phyloP scores from a whole-genome alignment of 2,329 filamentous ascomycete genomes.

The Diaporthe capsici region DNA sequence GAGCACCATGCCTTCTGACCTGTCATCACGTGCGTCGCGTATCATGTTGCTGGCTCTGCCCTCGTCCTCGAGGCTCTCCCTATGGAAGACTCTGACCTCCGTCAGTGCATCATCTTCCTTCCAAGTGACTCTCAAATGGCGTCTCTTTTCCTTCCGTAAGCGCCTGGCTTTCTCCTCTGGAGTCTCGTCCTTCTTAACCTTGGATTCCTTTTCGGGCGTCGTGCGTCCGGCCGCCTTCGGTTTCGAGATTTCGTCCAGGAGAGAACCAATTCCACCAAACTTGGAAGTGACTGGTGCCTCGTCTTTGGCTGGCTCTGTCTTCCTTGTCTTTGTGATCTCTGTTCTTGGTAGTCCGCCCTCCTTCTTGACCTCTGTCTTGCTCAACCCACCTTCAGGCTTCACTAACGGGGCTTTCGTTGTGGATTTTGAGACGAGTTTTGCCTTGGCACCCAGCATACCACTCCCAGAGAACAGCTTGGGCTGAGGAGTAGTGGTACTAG shows the following conservation, averaged over 20 bases:
- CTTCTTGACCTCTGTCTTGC: conserved; percentile 50
- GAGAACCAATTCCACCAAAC: conserved; percentile 60
- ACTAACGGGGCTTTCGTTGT: conserved; percentile 49
- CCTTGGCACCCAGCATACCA: conserved; percentile 39
- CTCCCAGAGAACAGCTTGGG: conserved; percentile 39
- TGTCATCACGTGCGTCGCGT: conserved; percentile 80
- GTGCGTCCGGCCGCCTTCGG: conserved; percentile 54
- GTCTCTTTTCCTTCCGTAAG: conserved; percentile 79
- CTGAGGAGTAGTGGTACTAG: conserved; percentile 30
- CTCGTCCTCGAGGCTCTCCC: conserved; percentile 79
- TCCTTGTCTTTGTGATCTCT: conserved; percentile 43
- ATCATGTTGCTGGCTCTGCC: conserved; percentile 77
- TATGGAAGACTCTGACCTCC: conserved; percentile 77
- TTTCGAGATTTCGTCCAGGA: conserved; percentile 66
- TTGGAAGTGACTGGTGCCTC: conserved; percentile 49
- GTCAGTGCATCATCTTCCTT: conserved; percentile 77
- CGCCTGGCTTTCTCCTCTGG: conserved; percentile 77
- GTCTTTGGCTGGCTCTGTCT: conserved; percentile 50
- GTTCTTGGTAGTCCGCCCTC: conserved; percentile 49
- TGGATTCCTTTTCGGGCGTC: conserved; percentile 41
- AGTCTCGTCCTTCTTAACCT: conserved; percentile 64
- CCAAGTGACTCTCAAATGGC: conserved; percentile 79
- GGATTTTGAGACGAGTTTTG: conserved; percentile 48
- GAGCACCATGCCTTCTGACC: conserved; percentile 79
- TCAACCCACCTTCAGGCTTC: conserved; percentile 41